Evolutionary conservation across 2,329 filamentous ascomycete genomes (phyloP), one percentile per base, ranked within the genome.

Genomic region (Penicillium brevicompactum): DNA sequence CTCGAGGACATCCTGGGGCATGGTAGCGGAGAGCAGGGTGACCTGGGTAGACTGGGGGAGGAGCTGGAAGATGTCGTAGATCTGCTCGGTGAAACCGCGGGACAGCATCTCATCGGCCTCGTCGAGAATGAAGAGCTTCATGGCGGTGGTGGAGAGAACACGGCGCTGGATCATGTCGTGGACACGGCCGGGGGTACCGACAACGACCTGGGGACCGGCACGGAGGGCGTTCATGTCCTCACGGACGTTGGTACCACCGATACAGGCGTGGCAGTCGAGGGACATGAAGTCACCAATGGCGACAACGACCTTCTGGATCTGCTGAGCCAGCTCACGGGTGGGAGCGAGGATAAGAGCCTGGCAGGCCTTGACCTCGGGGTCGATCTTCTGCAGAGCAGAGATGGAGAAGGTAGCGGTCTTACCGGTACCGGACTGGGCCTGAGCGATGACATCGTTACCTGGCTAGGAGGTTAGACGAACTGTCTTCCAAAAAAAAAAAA

Each of bases 271-370:
- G 79, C 94, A 99, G 78, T 99, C 92, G 3, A 99, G 91, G 72
- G 97, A 97, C 94, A 99, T 97, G 82, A 97, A 99, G 77, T 99
- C 94, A 63, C 94, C 94, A n/a, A 99, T 85, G n/a, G 94, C 94
- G 87, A 97, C 96, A 66, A 99, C 90, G 56, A 99, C 94, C 34
- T 91, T 96, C 78, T 99, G 94, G 63, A 99, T 99, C 78, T 99
- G 94, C 27, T 93, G 97, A 44, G 94, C 94, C 62, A 99, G 82
- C 83, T 99, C 94, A 72, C 94, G 91, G 72, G 94, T 99, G 68
- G 94, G 94, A 64, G 94, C 93, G 66, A 99, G 90, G 73, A 99
- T 97, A 64, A 99, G 86, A 64, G 94, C 95, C 88, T 99, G 94
- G 86, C 91, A 96, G 74, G 90, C 87, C 88, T 97, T 97, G 77